phyloP scores from a whole-genome alignment of 805 yeast genomes.

The Lipomyces sp. region DNA sequence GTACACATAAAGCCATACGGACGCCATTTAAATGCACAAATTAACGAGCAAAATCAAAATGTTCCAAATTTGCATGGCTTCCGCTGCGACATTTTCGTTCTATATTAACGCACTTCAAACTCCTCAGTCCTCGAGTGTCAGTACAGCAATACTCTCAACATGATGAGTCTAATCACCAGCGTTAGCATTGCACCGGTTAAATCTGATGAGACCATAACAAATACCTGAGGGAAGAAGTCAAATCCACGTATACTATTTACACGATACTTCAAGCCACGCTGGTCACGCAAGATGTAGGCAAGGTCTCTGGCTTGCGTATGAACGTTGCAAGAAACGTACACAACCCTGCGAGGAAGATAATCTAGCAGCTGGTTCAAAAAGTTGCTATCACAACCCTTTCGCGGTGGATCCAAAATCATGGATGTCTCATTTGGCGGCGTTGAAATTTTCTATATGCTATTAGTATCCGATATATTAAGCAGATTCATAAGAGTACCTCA shows the following conservation, averaged over 20 bases:
- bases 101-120: too few relatives aligned
- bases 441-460: constrained; percentile 51
- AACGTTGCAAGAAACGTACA: constrained; percentile 96
- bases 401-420: constrained; percentile 93
- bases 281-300: constrained; percentile 74
- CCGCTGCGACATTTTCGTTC: too few relatives aligned
- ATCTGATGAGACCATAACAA: background rate
- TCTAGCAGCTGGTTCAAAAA: constrained; percentile 84
- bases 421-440: constrained; percentile 79
- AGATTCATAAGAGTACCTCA: constrained; percentile 45
- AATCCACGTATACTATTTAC: constrained; percentile 89
- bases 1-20: background rate
- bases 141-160: constrained; percentile 84
- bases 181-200: background rate
- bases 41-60: too few relatives aligned
- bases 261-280: constrained; percentile 60
- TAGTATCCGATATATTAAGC: background rate
- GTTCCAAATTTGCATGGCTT: too few relatives aligned
- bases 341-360: constrained; percentile 82
- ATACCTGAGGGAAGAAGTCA: constrained; percentile 86
- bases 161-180: constrained; percentile 65
- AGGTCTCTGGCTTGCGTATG: constrained; percentile 96
- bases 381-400: constrained; percentile 92
- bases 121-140: constrained; percentile 42
- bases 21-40: too few relatives aligned